These are phyloP conservation scores for Tricholoma flavovirens DNA, from an alignment of 768 basidiomycete species.

Conservation along the genomic window DNA sequence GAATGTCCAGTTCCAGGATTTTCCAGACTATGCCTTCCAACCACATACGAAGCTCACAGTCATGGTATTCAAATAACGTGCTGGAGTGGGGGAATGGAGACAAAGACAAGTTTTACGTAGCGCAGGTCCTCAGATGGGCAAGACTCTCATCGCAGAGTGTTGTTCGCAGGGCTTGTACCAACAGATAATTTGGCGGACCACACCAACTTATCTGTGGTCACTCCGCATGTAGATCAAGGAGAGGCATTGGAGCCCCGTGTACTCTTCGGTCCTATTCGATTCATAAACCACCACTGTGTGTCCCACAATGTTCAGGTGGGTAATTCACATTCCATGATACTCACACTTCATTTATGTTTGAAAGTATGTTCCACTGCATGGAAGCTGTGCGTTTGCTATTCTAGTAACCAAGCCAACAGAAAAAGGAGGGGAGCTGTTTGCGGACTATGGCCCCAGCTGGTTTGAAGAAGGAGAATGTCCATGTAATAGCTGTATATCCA, in stretches of 20 bases:
- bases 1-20: no score
- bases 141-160: background rate
- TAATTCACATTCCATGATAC: background rate
- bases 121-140: background rate
- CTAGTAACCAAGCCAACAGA: background rate
- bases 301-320: background rate
- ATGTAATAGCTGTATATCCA: background rate
- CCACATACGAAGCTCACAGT: no score
- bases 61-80: no score
- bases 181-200: background rate
- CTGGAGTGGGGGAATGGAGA: background rate
- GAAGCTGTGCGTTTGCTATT: background rate
- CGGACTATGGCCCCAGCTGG: background rate
- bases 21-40: no score
- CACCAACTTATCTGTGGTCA: background rate
- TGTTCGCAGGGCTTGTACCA: no score
- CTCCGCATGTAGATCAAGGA: background rate
- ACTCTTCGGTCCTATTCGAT: background rate
- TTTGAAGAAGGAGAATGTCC: background rate
- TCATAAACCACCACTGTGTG: background rate
- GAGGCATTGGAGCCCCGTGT: background rate
- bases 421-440: background rate
- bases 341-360: no score
- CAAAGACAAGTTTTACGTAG: background rate
- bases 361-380: background rate